Conservation (phyloP, 2,329 filamentous ascomycete species). For the Colletotrichum sp. region DNA sequence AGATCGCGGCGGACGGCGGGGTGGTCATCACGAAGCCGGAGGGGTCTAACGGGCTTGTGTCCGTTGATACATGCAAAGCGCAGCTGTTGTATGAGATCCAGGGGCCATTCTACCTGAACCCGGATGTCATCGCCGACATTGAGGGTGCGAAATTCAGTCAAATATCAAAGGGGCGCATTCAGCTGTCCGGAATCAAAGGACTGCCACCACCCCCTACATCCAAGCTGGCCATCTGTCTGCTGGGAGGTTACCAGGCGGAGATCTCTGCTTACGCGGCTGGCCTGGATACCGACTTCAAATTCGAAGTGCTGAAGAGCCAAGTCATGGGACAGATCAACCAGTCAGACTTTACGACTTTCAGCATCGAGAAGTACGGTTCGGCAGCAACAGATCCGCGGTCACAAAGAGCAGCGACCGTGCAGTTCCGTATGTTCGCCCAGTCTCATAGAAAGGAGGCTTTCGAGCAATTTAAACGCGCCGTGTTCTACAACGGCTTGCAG, state of each 20-base stretch:
- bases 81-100: slow-evolving; percentile 57
- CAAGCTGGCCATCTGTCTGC: slow-evolving; percentile 42
- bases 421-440: slow-evolving; percentile 46
- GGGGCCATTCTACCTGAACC: slow-evolving; percentile 51
- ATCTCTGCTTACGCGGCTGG: slow-evolving; percentile 27
- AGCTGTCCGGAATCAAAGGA: slow-evolving; percentile 40
- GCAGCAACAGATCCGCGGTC: slow-evolving; percentile 26
- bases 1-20: slow-evolving; percentile 35
- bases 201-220: slow-evolving; percentile 41
- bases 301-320: slow-evolving; percentile 29
- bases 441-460: slow-evolving; percentile 27
- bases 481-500: slow-evolving; percentile 35
- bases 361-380: slow-evolving; percentile 33
- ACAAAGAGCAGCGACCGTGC: slow-evolving; percentile 43
- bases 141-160: slow-evolving; percentile 38
- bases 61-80: slow-evolving; percentile 40
- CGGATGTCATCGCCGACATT: slow-evolving; percentile 51
- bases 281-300: slow-evolving; percentile 30
- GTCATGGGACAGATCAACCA: slow-evolving; percentile 27
- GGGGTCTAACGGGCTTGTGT: slow-evolving; percentile 41
- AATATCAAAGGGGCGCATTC: slow-evolving; percentile 37
- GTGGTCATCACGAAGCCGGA: slow-evolving; percentile 40
- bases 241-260: slow-evolving; percentile 43
- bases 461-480: slow-evolving; percentile 22
- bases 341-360: slow-evolving; percentile 30